phyloP scores from a whole-genome alignment of 176 grass and related monocot species.

The Areca catechu region DNA sequence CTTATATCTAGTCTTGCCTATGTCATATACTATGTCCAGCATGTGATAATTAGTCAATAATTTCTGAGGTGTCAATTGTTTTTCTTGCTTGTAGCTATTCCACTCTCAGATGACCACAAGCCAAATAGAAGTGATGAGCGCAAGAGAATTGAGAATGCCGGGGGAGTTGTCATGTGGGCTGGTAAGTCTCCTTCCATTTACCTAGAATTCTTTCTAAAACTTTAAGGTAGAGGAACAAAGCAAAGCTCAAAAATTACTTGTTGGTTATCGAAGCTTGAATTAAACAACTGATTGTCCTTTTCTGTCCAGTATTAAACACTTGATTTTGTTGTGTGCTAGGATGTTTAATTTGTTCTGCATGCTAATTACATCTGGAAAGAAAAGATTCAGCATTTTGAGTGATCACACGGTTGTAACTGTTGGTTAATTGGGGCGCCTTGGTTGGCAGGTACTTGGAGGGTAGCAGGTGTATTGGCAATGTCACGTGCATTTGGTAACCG shows the following conservation, averaged over 20 bases:
- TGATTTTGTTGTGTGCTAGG: too few species aligned
- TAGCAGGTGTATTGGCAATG: constrained; percentile 91
- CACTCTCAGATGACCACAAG: constrained; percentile 82
- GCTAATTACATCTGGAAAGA: too few species aligned
- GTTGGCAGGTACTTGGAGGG: constrained; percentile 70
- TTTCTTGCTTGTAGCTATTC: constrained; percentile 47
- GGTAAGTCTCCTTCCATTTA: constrained; percentile 24
- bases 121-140: constrained; percentile 83
- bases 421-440: constrained; percentile 18
- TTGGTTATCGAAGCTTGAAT: too few species aligned
- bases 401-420: constrained; percentile 1
- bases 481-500: constrained; percentile 85
- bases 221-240: too few species aligned
- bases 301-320: too few species aligned
- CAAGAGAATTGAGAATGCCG: constrained; percentile 75
- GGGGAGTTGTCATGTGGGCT: constrained; percentile 61
- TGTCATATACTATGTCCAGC: too few species aligned
- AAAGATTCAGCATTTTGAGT: too few species aligned
- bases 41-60: background rate
- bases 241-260: too few species aligned
- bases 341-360: too few species aligned
- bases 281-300: too few species aligned
- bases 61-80: constrained; percentile 8
- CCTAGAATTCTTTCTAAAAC: too few species aligned
- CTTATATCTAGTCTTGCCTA: too few species aligned